Evolutionary conservation across 495 filamentous ascomycete genomes (phyloP).

Genomic region (Penicillium goetzii): DNA sequence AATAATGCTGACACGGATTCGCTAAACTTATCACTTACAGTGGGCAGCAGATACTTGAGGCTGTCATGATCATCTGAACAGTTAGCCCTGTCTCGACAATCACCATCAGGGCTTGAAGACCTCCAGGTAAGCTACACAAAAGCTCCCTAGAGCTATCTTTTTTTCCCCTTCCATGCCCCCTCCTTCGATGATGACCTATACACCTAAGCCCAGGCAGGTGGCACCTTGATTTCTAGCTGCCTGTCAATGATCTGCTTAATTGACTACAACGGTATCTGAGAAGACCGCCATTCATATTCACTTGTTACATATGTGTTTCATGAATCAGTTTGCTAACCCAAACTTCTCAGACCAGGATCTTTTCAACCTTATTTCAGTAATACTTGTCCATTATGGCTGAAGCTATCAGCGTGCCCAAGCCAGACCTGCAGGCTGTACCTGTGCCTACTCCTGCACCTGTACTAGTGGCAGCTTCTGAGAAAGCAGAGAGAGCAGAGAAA

Average conservation of each 20-base stretch:
- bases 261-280: slow-evolving; percentile 99
- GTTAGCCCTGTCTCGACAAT: slow-evolving; percentile 3
- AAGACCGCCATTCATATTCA: slow-evolving; percentile 35
- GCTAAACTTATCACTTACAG: slow-evolving; percentile 9
- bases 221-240: slow-evolving; percentile 75
- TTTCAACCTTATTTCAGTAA: slow-evolving; percentile 21
- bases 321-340: slow-evolving; percentile 32
- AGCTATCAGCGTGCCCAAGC: not conserved
- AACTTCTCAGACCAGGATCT: slow-evolving; percentile 19
- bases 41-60: slow-evolving; percentile 4
- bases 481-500: slow-evolving; percentile 18
- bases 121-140: slow-evolving; percentile 25
- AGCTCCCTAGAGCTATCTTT: slow-evolving; percentile 22
- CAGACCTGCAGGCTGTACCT: not conserved
- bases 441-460: slow-evolving; percentile 1
- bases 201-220: slow-evolving; percentile 52
- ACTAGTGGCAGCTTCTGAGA: not conserved
- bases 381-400: slow-evolving; percentile 23
- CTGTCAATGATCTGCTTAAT: slow-evolving; percentile 70
- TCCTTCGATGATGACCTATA: slow-evolving; percentile 51
- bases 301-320: slow-evolving; percentile 13
- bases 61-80: slow-evolving; percentile 10
- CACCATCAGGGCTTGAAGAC: slow-evolving; percentile 8
- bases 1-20: slow-evolving; percentile 22
- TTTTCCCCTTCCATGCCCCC: not conserved